Evolutionary conservation across 768 basidiomycete genomes (phyloP).

Genomic region (Auricularia sp.): DNA sequence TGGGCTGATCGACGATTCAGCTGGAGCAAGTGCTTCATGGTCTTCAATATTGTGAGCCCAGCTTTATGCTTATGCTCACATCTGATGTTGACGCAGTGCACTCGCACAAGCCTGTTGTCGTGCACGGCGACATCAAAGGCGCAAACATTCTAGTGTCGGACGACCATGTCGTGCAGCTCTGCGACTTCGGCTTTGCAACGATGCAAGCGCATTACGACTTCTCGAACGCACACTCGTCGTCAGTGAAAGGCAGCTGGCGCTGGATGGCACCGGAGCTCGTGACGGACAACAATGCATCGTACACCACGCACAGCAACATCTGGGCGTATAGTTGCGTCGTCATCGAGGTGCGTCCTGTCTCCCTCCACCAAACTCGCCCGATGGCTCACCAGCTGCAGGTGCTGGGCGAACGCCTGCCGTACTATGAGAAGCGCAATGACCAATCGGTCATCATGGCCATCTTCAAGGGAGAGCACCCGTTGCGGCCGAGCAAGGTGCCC

Average conservation of each 20-base stretch:
- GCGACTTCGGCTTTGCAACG: not conserved
- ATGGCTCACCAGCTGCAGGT: conserved; percentile 9
- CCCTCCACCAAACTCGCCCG: not conserved
- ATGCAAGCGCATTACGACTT: not conserved
- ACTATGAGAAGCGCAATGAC: conserved; percentile 16
- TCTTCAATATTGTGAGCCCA: not conserved
- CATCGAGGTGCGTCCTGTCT: conserved; percentile 17
- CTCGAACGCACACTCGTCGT: not conserved
- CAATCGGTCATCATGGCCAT: conserved; percentile 16
- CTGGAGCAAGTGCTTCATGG: not conserved
- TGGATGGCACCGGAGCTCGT: conserved; percentile 28
- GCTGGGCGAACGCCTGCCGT: conserved; percentile 14
- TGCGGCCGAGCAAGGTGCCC: not conserved
- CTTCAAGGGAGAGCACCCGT: conserved; percentile 6
- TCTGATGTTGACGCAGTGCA: not conserved
- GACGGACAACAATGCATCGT: conserved; percentile 6
- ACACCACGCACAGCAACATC: conserved; percentile 15
- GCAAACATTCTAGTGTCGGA: not conserved
- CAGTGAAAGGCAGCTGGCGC: conserved; percentile 10
- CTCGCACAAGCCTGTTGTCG: not conserved
- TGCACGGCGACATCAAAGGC: conserved; percentile 4
- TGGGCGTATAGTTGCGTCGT: conserved; percentile 22
- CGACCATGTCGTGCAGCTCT: not conserved
- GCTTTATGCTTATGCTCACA: too few species aligned
- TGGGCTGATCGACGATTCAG: not conserved